These are phyloP conservation scores for Hypomontagnella submonticulosa DNA, from an alignment of 495 filamentous ascomycete species.

Conservation along the genomic window DNA sequence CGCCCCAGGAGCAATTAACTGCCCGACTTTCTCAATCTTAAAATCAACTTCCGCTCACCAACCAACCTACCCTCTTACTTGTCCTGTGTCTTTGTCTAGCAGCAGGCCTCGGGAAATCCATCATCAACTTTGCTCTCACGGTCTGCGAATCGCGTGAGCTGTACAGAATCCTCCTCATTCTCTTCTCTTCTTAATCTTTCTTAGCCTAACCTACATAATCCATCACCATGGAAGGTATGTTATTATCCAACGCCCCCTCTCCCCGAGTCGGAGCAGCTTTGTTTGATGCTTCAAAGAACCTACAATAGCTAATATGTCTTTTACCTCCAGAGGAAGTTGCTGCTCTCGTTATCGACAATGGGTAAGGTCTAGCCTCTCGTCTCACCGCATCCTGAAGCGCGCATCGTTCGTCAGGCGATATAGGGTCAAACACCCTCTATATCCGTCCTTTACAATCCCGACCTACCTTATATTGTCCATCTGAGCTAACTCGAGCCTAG, in stretches of 20 bases:
- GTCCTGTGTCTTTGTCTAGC: constrained; percentile 48
- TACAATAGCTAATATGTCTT: constrained; percentile 64
- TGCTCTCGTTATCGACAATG: constrained; percentile 99
- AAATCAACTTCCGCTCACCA: constrained; percentile 62
- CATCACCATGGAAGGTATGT: constrained; percentile 65
- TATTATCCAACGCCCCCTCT: constrained; percentile 18
- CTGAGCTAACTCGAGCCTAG: constrained; percentile 70
- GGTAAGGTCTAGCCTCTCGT: constrained; percentile 71
- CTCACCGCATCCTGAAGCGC: constrained; percentile 51
- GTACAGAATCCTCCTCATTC: constrained; percentile 45
- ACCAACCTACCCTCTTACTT: constrained; percentile 56
- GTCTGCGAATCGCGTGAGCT: constrained; percentile 59
- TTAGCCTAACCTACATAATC: constrained; percentile 58
- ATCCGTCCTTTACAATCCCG: constrained; percentile 15
- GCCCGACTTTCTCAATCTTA: constrained; percentile 57
- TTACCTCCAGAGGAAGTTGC: constrained; percentile 92
- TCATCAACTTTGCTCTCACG: constrained; percentile 54
- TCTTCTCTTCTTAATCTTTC: constrained; percentile 49
- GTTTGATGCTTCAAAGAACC: constrained; percentile 15
- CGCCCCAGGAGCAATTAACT: constrained; percentile 42
- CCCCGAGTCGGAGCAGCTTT: constrained; percentile 13
- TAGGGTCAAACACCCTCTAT: constrained; percentile 20
- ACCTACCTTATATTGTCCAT: constrained; percentile 19
- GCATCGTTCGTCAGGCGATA: constrained; percentile 27
- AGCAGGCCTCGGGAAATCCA: constrained; percentile 44